Conservation (phyloP, 2,329 filamentous ascomycete genomes). For the Aspergillus proliferans region DNA sequence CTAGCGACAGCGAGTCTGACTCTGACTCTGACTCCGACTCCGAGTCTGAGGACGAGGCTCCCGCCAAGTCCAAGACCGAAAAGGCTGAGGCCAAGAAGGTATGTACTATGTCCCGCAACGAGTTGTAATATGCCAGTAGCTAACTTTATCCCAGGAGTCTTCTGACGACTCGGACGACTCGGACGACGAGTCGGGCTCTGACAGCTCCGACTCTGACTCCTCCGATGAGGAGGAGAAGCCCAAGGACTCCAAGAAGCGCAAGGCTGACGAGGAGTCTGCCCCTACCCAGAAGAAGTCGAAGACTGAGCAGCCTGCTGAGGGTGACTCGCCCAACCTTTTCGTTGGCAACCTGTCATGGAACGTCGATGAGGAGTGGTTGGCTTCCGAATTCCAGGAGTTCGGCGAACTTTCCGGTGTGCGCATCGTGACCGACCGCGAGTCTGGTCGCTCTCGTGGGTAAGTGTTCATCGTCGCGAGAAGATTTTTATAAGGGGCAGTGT, state of each 20-base stretch:
- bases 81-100: slow-evolving; percentile 9
- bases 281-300: slow-evolving; percentile 58
- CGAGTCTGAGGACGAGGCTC: slow-evolving; percentile 12
- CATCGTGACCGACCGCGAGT: slow-evolving; percentile 75
- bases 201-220: slow-evolving; percentile 24
- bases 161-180: slow-evolving; percentile 17
- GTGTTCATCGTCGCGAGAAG: slow-evolving; percentile 13
- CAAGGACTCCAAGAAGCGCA: slow-evolving; percentile 43
- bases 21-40: slow-evolving; percentile 14
- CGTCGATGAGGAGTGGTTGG: slow-evolving; percentile 75
- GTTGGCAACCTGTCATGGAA: slow-evolving; percentile 88
- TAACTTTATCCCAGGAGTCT: slow-evolving; percentile 5
- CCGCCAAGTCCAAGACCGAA: slow-evolving; percentile 8
- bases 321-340: slow-evolving; percentile 62
- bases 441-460: slow-evolving; percentile 75
- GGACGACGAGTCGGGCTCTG: slow-evolving; percentile 23
- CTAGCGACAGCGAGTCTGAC: slow-evolving; percentile 19
- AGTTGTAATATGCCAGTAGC: neutral
- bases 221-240: slow-evolving; percentile 29
- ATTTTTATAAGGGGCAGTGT: neutral
- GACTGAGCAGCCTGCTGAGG: slow-evolving; percentile 34
- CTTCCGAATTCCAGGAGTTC: slow-evolving; percentile 73
- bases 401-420: slow-evolving; percentile 66
- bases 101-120: neutral
- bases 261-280: slow-evolving; percentile 41